Conservation (phyloP, 768 basidiomycete genomes). For the Tricholoma sp. region DNA sequence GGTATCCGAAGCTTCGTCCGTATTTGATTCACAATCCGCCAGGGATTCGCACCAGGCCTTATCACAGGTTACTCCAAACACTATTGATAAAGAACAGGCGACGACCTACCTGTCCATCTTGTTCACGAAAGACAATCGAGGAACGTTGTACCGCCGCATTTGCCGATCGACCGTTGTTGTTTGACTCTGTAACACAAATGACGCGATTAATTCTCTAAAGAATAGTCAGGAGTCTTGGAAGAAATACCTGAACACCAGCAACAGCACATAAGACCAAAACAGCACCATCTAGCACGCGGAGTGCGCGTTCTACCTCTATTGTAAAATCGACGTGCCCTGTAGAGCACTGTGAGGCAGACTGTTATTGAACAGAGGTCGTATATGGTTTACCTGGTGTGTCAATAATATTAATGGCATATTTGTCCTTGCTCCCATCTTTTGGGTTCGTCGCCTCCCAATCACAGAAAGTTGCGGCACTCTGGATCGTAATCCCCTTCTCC, state of each 20-base stretch:
- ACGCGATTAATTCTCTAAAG: background rate
- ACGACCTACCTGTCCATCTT: constrained; percentile 82
- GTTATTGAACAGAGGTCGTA: background rate
- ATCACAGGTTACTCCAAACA: background rate
- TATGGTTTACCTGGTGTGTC: constrained; percentile 81
- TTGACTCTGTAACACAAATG: constrained; percentile 61
- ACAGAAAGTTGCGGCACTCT: constrained; percentile 97
- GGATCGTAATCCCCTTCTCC: constrained; percentile 99
- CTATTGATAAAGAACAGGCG: background rate
- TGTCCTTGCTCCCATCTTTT: constrained; percentile 56
- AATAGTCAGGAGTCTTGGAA: background rate
- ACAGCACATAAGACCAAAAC: constrained; percentile 96
- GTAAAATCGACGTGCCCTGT: constrained; percentile 98
- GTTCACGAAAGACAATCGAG: constrained; percentile 94
- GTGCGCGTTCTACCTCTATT: constrained; percentile 96
- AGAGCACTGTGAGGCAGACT: background rate
- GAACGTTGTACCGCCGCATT: constrained; percentile 96
- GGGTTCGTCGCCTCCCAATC: constrained; percentile 83
- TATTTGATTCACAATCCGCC: constrained; percentile 91
- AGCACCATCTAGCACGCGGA: constrained; percentile 95
- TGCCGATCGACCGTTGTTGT: constrained; percentile 98
- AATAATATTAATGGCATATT: constrained; percentile 96
- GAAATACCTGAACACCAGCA: constrained; percentile 81
- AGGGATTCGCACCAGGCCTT: constrained; percentile 96
- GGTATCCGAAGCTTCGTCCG: constrained; percentile 86